Percentiles rank a stretch among this genome's conserved stretches.
These are phyloP conservation scores for Calonectria pseudoreteaudii DNA, from an alignment of 2,329 filamentous ascomycete genomes.

Conservation along the genomic window DNA sequence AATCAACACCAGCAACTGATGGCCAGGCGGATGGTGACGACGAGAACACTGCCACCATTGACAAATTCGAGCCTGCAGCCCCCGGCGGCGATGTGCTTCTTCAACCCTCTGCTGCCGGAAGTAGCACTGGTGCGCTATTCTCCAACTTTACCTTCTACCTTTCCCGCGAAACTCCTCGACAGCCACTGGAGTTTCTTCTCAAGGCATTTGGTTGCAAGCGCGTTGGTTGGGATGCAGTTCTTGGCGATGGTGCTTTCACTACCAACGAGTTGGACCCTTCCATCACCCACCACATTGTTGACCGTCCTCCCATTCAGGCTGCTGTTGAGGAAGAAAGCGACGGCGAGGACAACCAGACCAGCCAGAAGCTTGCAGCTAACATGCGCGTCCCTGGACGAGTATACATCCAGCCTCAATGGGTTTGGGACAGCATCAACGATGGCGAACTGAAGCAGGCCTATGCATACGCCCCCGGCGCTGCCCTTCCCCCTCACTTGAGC, in stretches of 20 bases:
- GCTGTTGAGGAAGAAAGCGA: constrained; percentile 61
- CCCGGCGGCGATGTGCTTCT: constrained; percentile 87
- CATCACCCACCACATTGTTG: constrained; percentile 97
- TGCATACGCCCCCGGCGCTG: constrained; percentile 88
- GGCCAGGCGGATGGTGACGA: constrained; percentile 60
- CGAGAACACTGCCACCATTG: constrained; percentile 74
- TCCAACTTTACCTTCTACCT: constrained; percentile 91
- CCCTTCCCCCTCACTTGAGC: constrained; percentile 92
- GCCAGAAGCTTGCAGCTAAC: constrained; percentile 69
- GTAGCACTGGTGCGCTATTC: constrained; percentile 81
- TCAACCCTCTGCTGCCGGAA: constrained; percentile 78
- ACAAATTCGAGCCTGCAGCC: constrained; percentile 90
- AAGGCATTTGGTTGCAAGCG: constrained; percentile 96
- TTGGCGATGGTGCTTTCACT: constrained; percentile 93
- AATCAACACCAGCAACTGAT: constrained; percentile 52
- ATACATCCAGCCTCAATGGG: constrained; percentile 97
- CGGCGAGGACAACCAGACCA: constrained; percentile 71
- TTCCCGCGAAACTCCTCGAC: constrained; percentile 91
- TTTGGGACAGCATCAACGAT: constrained; percentile 97
- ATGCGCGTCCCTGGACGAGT: constrained; percentile 88
- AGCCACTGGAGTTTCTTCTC: constrained; percentile 91
- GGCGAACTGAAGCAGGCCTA: constrained; percentile 89
- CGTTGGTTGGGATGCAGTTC: constrained; percentile 91
- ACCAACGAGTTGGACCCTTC: constrained; percentile 86
- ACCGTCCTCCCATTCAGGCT: constrained; percentile 81